Evolutionary conservation across 352 stramenopile species (phyloP).

Genomic region (Paralagenidium karlingii): DNA sequence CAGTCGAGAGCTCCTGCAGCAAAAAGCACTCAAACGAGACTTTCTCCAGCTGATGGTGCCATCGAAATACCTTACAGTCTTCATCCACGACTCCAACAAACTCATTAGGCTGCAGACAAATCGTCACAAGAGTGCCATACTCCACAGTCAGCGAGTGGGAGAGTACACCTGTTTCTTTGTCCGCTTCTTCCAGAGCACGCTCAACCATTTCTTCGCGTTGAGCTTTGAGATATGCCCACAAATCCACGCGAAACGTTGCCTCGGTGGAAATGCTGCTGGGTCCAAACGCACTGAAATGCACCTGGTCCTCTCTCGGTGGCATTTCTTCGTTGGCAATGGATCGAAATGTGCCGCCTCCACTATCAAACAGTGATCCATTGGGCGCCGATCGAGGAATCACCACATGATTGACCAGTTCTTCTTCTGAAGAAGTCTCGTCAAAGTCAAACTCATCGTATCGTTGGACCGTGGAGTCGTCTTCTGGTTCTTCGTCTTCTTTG

Average conservation of each 20-base stretch:
- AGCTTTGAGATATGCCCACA: conserved; percentile 58
- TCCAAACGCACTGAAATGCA: conserved; percentile 50
- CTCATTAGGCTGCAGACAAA: conserved; percentile 30
- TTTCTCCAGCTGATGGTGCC: conserved; percentile 34
- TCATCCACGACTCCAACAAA: conserved; percentile 25
- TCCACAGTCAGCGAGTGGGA: conserved; percentile 36
- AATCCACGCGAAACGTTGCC: conserved; percentile 43
- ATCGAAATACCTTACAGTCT: conserved; percentile 49
- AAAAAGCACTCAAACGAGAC: conserved; percentile 54
- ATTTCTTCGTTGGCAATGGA: no score
- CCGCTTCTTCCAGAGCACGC: conserved; percentile 30
- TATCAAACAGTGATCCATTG: no score
- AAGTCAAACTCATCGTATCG: no score
- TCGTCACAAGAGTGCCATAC: conserved; percentile 43
- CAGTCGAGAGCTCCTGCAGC: conserved; percentile 9
- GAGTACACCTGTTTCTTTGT: conserved; percentile 28
- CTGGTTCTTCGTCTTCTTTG: no score
- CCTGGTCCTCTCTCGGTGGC: no score
- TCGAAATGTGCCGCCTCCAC: no score
- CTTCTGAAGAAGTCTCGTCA: no score
- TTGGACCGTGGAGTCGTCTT: no score
- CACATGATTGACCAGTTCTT: no score
- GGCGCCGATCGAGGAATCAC: no score
- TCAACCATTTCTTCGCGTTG: conserved; percentile 53
- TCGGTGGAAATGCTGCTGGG: conserved; percentile 19